Base-by-base conservation (phyloP, 1,284 basidiomycete genomes). In the Laetiporus sulphureus region DNA sequence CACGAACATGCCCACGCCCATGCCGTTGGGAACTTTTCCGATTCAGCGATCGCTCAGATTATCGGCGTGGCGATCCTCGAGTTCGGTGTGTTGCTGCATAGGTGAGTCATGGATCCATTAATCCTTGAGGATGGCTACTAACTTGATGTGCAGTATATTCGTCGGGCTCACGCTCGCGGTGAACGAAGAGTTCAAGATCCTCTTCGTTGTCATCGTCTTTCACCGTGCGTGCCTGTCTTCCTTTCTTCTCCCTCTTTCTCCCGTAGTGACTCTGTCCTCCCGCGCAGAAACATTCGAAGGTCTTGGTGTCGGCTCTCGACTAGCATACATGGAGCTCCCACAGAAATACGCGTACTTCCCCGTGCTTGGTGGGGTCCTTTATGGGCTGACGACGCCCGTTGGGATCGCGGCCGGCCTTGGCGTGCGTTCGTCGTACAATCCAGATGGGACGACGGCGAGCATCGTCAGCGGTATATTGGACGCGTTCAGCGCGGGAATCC, bases 91-190 rank as follows among this genome's bases (percentile, higher is more conserved):
- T 66, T 94, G 11, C 70, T 99, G 47, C 93, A 96, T 60, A 86
- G 77, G 75, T 71, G 33, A 38, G 55, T 36, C 12, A 15, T 13
- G 13, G 20, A 15, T 29, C 19, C 34, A 19, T 24, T 3, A 4
- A 15, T 16, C 10, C 24, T 36, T 27, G 8, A 31, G n/a, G 21
- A n/a, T 5, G 3, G 19, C 5, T 20, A 15, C 7, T 11, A 24
- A 13, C 34, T 5, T 20, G 11, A 20, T 10, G 11, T 20, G 13
- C 36, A 82, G 82, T 56, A 59, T 97, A 32, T 76, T 99, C 51
- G 92, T 99, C 53, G 95, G 95, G 1, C 68, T 99, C 19, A 98
- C 95, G 0, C 79, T 99, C 35, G 93, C 92, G 16, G 91, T 95
- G 24, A 79, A 87, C 55, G 65, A 75, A 20, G 60, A 77, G 36